phyloP scores from a whole-genome alignment of 176 grass and related monocot species.

The Eremochloa ophiuroides region DNA sequence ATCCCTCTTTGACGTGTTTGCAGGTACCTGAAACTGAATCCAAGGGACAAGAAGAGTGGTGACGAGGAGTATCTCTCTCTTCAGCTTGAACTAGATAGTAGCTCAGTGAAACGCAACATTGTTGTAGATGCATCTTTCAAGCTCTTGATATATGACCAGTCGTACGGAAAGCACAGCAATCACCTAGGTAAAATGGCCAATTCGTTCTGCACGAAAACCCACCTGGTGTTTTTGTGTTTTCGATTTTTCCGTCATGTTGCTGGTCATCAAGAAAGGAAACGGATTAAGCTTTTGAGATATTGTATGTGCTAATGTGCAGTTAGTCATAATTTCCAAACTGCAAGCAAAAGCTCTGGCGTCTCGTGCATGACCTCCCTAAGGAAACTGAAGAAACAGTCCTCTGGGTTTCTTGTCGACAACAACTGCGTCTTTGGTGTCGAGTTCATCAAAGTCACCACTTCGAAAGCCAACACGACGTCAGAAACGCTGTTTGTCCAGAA shows the following conservation, averaged over 20 bases:
- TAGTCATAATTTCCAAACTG: constrained; percentile 16
- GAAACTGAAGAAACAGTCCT: not conserved
- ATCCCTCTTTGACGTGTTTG: not conserved
- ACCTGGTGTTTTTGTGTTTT: not conserved
- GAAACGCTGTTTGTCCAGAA: constrained; percentile 23
- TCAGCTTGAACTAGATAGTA: not conserved
- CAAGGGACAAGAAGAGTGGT: constrained; percentile 16
- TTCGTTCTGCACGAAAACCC: not conserved
- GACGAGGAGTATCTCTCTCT: constrained; percentile 27
- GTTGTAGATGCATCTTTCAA: constrained; percentile 31
- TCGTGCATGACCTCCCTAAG: constrained; percentile 9
- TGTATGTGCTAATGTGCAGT: constrained; percentile 18
- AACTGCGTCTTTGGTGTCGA: constrained; percentile 25
- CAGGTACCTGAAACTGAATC: constrained; percentile 32
- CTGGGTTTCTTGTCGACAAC: constrained; percentile 17
- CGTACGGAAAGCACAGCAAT: constrained; percentile 19
- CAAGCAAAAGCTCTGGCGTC: not conserved
- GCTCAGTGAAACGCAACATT: not conserved
- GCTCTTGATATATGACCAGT: constrained; percentile 32
- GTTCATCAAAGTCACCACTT: not conserved
- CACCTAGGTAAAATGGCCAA: constrained; percentile 12
- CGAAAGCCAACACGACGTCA: not conserved
- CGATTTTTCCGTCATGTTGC: too few species aligned
- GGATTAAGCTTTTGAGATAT: not conserved
- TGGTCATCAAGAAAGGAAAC: not conserved